These are phyloP conservation scores for Neoscytalidium dimidiatum DNA, from an alignment of 2,329 filamentous ascomycete genomes.

Conservation along the genomic window DNA sequence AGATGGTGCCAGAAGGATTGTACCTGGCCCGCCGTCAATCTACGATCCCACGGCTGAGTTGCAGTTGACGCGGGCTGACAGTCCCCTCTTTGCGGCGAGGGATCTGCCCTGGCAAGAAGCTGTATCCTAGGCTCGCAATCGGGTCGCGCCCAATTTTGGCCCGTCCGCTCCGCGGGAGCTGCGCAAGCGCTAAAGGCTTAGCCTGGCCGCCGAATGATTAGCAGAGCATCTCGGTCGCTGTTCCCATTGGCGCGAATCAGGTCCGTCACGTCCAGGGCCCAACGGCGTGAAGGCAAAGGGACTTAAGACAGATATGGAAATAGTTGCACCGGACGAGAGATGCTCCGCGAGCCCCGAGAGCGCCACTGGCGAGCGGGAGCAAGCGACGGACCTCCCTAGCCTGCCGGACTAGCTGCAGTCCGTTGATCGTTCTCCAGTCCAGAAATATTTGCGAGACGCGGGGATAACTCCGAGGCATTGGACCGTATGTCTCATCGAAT, in stretches of 20 bases:
- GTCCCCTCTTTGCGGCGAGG: not conserved
- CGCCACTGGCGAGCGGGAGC: not conserved
- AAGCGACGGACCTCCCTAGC: not conserved
- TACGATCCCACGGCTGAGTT: not conserved
- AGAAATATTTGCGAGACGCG: not conserved
- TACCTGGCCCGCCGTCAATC: not conserved
- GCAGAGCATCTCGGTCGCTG: not conserved
- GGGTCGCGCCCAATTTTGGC: not conserved
- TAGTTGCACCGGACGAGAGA: not conserved
- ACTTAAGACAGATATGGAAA: not conserved
- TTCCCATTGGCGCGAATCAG: not conserved
- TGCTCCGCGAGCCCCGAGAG: not conserved
- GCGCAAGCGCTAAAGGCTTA: not conserved
- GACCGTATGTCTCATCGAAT: not conserved
- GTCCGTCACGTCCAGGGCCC: not conserved
- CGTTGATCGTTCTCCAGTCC: not conserved
- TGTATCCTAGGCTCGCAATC: not conserved
- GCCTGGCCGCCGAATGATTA: not conserved
- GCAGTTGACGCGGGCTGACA: too few species aligned
- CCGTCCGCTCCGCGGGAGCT: not conserved
- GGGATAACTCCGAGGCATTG: not conserved
- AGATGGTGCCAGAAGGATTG: not conserved
- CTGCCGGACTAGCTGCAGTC: not conserved
- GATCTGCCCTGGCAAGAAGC: not conserved
- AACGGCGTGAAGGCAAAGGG: not conserved